Conservation (phyloP, 176 grass and related monocot species). For the Luzula sylvatica region DNA sequence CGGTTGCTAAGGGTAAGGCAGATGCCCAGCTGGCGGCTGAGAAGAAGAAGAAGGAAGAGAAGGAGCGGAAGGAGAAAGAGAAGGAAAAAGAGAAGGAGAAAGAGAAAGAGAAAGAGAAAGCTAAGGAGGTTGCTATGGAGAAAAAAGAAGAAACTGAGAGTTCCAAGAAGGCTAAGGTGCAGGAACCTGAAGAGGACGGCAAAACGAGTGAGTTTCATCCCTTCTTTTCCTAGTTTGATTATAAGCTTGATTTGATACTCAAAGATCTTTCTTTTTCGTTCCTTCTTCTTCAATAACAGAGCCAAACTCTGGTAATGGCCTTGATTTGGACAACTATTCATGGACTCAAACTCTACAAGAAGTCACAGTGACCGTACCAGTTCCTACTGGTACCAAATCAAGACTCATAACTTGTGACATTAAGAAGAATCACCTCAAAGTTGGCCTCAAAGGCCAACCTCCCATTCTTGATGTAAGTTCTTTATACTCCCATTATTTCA, state of each 20-base stretch:
- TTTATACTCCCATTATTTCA: background rate
- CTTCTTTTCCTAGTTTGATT: background rate
- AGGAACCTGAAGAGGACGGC: constrained; percentile 29
- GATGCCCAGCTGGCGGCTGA: constrained; percentile 47
- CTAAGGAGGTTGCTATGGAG: constrained; percentile 11
- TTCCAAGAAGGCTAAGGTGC: constrained; percentile 22
- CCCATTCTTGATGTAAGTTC: constrained; percentile 75
- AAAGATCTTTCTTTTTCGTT: background rate
- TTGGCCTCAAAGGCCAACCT: constrained; percentile 81
- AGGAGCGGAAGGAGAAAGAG: constrained; percentile 25
- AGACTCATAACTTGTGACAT: constrained; percentile 76
- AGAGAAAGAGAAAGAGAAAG: constrained; percentile 14
- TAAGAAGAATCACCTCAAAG: constrained; percentile 81
- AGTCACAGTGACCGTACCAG: constrained; percentile 54
- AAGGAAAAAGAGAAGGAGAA: constrained; percentile 20
- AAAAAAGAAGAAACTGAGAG: constrained; percentile 2
- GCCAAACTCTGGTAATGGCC: constrained; percentile 81
- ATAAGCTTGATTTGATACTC: background rate
- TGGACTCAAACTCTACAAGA: constrained; percentile 92
- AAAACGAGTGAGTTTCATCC: constrained; percentile 32
- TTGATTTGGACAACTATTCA: constrained; percentile 95
- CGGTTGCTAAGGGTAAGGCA: constrained; percentile 49
- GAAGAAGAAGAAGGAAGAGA: constrained; percentile 22
- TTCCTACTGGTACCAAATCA: constrained; percentile 86
- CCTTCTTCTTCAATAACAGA: constrained; percentile 24